Conservation (phyloP, 345 rosid species). For the Salix purpurea region DNA sequence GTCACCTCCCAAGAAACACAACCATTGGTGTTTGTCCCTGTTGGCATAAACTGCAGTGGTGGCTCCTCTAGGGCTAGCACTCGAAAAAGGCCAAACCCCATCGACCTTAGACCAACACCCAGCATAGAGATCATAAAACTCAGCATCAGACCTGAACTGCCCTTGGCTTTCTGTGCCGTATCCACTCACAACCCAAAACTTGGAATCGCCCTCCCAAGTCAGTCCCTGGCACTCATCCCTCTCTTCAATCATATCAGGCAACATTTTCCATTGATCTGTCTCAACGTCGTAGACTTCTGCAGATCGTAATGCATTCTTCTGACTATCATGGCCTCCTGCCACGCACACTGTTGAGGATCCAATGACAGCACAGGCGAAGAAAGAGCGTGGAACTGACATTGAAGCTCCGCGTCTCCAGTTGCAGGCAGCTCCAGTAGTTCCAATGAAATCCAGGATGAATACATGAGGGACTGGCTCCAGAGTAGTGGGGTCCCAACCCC, state of each 20-base stretch:
- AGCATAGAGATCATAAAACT: slow-evolving; percentile 34
- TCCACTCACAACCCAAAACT: slow-evolving; percentile 52
- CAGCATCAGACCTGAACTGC: slow-evolving; percentile 40
- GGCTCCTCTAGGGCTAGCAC: slow-evolving; percentile 36
- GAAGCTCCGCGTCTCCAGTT: slow-evolving; percentile 43
- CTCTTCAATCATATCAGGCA: slow-evolving; percentile 44
- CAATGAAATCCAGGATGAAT: slow-evolving; percentile 35
- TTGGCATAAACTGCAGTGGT: neutral
- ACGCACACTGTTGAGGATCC: slow-evolving; percentile 37
- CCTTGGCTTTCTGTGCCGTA: slow-evolving; percentile 53
- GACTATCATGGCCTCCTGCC: slow-evolving; percentile 63
- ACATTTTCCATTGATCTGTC: slow-evolving; percentile 41
- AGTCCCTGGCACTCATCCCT: slow-evolving; percentile 57
- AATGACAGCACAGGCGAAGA: slow-evolving; percentile 44
- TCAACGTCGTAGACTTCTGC: slow-evolving; percentile 50
- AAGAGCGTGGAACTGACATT: slow-evolving; percentile 48
- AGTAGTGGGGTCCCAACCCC: slow-evolving; percentile 59
- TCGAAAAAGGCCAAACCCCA: slow-evolving; percentile 35
- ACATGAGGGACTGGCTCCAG: slow-evolving; percentile 41
- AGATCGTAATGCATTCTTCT: slow-evolving; percentile 48
- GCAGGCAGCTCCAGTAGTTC: slow-evolving; percentile 12
- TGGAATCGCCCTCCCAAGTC: slow-evolving; percentile 31
- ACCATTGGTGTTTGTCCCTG: slow-evolving; percentile 15
- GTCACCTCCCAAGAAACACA: slow-evolving; percentile 27
- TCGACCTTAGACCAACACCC: slow-evolving; percentile 34